Conservation (phyloP, 2,329 filamentous ascomycete genomes). For the Penicillium concentricum region DNA sequence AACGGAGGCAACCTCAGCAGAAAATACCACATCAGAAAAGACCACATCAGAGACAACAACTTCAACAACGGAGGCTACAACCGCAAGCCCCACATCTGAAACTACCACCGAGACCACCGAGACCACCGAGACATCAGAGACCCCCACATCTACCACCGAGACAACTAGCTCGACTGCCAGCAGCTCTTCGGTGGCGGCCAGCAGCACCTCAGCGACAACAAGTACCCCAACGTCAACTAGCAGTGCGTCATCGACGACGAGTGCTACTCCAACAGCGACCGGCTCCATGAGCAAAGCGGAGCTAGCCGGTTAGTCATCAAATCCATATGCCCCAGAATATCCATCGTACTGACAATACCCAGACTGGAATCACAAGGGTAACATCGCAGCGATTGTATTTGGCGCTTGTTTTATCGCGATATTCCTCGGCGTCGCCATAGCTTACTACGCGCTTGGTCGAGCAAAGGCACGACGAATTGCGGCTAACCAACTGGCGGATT, state of each 20-base stretch:
- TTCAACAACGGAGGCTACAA: constrained; percentile 1
- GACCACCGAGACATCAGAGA: background rate
- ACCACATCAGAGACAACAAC: background rate
- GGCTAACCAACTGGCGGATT: background rate
- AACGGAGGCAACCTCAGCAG: background rate
- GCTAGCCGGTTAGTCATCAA: background rate
- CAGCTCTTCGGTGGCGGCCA: background rate
- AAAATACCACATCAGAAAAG: background rate
- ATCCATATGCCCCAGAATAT: too few species aligned
- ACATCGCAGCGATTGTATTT: constrained; percentile 14
- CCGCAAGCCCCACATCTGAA: background rate
- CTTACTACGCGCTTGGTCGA: constrained; percentile 4
- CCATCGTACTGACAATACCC: background rate
- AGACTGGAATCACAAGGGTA: constrained; percentile 12
- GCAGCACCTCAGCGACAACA: background rate
- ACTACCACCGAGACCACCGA: background rate
- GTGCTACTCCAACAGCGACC: constrained; percentile 4
- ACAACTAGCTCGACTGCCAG: background rate
- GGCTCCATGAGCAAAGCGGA: constrained; percentile 2
- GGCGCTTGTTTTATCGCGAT: constrained; percentile 10
- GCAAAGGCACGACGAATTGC: constrained; percentile 15
- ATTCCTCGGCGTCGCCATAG: constrained; percentile 5
- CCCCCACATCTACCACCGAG: background rate
- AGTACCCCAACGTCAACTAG: background rate
- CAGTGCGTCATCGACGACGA: background rate